Evolutionary conservation across 169 alveolate genomes (phyloP).

Genomic region (Cyclospora cayetanensis): DNA sequence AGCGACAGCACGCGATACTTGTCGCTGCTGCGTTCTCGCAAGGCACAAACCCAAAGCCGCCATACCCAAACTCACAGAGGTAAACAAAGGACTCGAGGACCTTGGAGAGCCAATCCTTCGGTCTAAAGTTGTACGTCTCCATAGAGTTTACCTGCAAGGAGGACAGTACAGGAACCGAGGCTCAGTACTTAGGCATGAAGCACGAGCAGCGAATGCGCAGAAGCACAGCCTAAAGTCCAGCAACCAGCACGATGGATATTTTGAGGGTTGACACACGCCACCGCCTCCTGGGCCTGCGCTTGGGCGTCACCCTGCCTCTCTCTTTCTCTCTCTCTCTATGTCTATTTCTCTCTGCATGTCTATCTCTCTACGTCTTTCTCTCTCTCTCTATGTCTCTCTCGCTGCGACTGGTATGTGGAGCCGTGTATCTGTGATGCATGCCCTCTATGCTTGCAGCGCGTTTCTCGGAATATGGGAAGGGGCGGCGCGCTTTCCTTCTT

Average conservation of each 20-base stretch:
- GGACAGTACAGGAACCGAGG: background rate
- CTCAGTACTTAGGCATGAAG: no score
- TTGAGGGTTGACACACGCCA: no score
- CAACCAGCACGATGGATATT: no score
- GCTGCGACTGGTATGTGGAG: background rate
- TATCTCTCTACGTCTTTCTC: background rate
- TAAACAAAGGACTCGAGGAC: constrained; percentile 75
- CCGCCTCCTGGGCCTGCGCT: background rate
- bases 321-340: background rate
- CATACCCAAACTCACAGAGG: constrained; percentile 66
- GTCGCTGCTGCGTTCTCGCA: background rate
- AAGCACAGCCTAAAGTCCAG: background rate
- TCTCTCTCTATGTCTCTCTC: constrained; percentile 11
- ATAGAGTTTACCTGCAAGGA: constrained; percentile 82
- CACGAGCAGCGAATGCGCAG: background rate
- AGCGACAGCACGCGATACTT: background rate
- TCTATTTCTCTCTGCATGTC: background rate
- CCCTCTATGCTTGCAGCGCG: background rate
- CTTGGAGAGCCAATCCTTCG: constrained; percentile 77
- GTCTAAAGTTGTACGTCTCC: constrained; percentile 88
- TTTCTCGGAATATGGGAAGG: background rate
- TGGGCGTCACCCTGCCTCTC: background rate
- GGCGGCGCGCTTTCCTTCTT: background rate
- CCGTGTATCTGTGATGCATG: background rate
- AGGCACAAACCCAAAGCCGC: constrained; percentile 67